Evolutionary conservation across 2,329 filamentous ascomycete species (phyloP).

Genomic region (Hymenoscyphus repandus): DNA sequence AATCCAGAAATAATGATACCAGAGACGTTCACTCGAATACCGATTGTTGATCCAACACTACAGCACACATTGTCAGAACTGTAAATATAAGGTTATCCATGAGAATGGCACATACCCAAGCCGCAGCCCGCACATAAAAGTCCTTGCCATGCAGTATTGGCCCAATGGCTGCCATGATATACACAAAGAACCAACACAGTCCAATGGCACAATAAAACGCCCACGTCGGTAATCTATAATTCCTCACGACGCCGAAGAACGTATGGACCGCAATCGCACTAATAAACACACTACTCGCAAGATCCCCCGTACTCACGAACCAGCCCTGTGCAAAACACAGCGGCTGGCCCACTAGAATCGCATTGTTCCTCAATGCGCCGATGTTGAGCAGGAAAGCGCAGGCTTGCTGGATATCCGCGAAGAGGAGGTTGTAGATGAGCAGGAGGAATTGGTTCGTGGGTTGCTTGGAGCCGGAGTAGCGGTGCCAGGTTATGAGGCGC

Average conservation of each 20-base stretch:
- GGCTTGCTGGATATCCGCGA: conserved; percentile 64
- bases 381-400: conserved; percentile 59
- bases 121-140: conserved; percentile 58
- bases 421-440: conserved; percentile 62
- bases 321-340: conserved; percentile 63
- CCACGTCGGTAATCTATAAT: conserved; percentile 45
- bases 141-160: conserved; percentile 33
- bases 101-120: conserved; percentile 46
- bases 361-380: conserved; percentile 50
- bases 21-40: conserved; percentile 50
- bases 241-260: conserved; percentile 55
- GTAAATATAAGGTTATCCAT: neutral
- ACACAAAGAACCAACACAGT: conserved; percentile 53
- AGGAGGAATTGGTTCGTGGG: conserved; percentile 62
- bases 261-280: conserved; percentile 62
- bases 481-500: conserved; percentile 26
- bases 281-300: conserved; percentile 63
- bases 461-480: conserved; percentile 7
- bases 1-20: conserved; percentile 62
- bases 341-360: conserved; percentile 46
- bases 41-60: conserved; percentile 59
- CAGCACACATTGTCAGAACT: neutral
- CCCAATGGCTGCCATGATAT: conserved; percentile 50
- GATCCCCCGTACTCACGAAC: conserved; percentile 60
- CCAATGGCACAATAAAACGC: conserved; percentile 45